Evolutionary conservation across 2,329 filamentous ascomycete genomes (phyloP), one percentile per base, ranked within the genome.

Genomic region (Penicillium nordicum): DNA sequence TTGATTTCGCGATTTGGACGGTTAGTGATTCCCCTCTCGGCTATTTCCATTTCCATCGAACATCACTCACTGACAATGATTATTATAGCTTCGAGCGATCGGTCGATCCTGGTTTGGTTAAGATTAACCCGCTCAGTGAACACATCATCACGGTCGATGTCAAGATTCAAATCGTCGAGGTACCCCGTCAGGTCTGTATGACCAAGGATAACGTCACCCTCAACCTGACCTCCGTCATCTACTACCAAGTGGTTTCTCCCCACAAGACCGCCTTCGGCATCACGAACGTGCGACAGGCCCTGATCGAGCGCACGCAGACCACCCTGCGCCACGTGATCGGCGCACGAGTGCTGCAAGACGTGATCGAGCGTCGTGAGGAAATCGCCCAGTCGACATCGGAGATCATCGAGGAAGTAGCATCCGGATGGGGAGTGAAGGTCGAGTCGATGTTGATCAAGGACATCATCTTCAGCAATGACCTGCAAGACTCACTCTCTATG

Each of bases 391-490:
- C 89, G 56, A 97, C 97, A 61, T 87, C 91, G 61, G 93, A 97
- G 76, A 97, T 97, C 67, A 97, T 99, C 67, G 94, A 97, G 72
- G 92, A 97, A 66, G 94, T 96, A 1, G 93, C 94, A 6, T 80
- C 85, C 11, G 91, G 90, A 59, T 99, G 94, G 94, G 94, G 94
- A 77, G 93, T 96, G 8, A 86, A 90, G 71, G 94, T 97, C 57
- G 94, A 97, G 82, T 92, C 88, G 70, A 99, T 99, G 93, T 86
- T 99, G 65, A 93, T 99, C 84, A 97, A 99, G 80, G 94, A 99
- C 76, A 96, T 99, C 72, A 89, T 97, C 73, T 99, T 99, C 84
- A 92, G 87, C 77, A 86, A 91, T 71, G 94, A 97, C 66, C 83
- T 99, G 43, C 94, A 99, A 77, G 93, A 97, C 70, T 94, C 90